Evolutionary conservation across 371 early-diverging fungal species (phyloP).

Genomic region (Paraphysoderma sedebokerense): DNA sequence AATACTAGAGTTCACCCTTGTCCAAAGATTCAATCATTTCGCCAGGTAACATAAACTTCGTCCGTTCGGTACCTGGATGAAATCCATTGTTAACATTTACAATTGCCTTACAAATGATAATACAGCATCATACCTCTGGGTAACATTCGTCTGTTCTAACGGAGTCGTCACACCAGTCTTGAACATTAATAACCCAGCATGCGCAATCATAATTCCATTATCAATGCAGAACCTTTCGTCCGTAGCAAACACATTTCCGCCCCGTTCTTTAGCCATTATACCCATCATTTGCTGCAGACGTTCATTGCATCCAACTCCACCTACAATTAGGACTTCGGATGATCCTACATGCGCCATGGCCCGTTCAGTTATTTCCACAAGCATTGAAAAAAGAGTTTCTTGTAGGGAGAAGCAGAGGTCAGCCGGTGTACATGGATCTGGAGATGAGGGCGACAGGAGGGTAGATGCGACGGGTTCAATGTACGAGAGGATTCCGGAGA

Average conservation of each 20-base stretch:
- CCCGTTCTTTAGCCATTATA: conserved; percentile 84
- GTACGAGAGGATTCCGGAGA: conserved; percentile 86
- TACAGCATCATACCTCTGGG: conserved; percentile 52
- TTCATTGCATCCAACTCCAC: conserved; percentile 97
- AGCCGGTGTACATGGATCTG: conserved; percentile 39
- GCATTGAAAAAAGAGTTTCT: conserved; percentile 97
- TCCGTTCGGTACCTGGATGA: conserved; percentile 63
- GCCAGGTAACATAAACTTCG: conserved; percentile 78
- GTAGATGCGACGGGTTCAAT: conserved; percentile 63
- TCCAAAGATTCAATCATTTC: too few relatives aligned
- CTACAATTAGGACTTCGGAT: conserved; percentile 91
- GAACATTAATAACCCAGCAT: conserved; percentile 57
- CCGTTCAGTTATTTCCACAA: conserved; percentile 99
- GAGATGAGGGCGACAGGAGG: conserved; percentile 22
- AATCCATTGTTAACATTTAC: background rate
- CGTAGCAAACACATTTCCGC: conserved; percentile 80
- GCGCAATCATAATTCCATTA: conserved; percentile 99
- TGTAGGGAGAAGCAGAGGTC: conserved; percentile 97
- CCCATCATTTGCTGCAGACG: conserved; percentile 98
- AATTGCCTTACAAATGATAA: background rate
- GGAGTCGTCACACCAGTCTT: conserved; percentile 26
- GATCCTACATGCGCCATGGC: conserved; percentile 97
- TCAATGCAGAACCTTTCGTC: conserved; percentile 99
- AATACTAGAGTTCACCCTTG: too few relatives aligned
- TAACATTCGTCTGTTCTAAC: conserved; percentile 73